phyloP scores from a whole-genome alignment of 2,329 filamentous ascomycete species.

The Blastomyces silverae region DNA sequence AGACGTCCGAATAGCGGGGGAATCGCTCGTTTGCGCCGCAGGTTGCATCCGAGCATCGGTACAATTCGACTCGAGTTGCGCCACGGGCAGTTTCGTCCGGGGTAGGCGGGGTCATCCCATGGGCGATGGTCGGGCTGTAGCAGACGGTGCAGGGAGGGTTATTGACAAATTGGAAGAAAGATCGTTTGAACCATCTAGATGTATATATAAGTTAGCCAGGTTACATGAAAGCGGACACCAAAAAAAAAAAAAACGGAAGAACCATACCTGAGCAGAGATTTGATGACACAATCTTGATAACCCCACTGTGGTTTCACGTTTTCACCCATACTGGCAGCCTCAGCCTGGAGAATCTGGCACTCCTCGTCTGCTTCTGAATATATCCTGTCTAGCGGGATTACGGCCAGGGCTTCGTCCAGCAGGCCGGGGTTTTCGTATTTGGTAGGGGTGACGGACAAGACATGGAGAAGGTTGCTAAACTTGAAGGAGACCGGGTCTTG shows the following conservation, averaged over 20 bases:
- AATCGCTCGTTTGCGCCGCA: slow-evolving; percentile 83
- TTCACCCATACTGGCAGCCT: slow-evolving; percentile 79
- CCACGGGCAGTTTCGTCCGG: slow-evolving; percentile 86
- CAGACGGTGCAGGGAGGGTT: slow-evolving; percentile 83
- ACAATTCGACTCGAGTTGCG: slow-evolving; percentile 80
- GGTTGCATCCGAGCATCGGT: slow-evolving; percentile 68
- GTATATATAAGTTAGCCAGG: slow-evolving; percentile 15
- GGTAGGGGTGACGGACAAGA: slow-evolving; percentile 76
- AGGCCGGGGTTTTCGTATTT: slow-evolving; percentile 96
- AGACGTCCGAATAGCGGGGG: slow-evolving; percentile 90
- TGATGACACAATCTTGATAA: slow-evolving; percentile 93
- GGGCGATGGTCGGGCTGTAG: slow-evolving; percentile 70
- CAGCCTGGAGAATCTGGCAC: slow-evolving; percentile 74
- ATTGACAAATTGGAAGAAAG: slow-evolving; percentile 95
- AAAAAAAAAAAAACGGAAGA: slow-evolving; percentile 19
- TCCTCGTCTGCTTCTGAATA: slow-evolving; percentile 94
- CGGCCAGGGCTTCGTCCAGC: slow-evolving; percentile 80
- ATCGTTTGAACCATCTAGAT: slow-evolving; percentile 82
- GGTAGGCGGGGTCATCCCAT: slow-evolving; percentile 75
- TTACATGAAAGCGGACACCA: neutral
- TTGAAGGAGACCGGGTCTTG: slow-evolving; percentile 63
- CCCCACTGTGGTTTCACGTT: slow-evolving; percentile 82
- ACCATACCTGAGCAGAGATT: slow-evolving; percentile 70
- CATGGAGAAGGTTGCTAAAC: slow-evolving; percentile 75
- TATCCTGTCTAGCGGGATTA: slow-evolving; percentile 81